Conservation (phyloP, 768 basidiomycete genomes). For the Lanmaoa pseudosensibilis region DNA sequence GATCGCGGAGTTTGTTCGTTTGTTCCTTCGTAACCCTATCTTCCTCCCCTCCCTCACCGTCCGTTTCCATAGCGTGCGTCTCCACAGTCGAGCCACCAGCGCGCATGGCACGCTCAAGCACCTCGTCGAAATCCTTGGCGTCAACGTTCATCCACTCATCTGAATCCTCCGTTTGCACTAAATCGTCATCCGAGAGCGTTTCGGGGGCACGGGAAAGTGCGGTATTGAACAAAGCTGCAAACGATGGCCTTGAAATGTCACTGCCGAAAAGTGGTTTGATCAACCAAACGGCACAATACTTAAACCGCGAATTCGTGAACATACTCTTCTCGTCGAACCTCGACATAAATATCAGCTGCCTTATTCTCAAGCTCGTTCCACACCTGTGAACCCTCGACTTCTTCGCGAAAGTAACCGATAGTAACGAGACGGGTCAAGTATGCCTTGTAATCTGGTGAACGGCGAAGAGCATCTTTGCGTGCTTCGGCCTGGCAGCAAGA, state of each 20-base stretch:
- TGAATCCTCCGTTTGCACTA: constrained; percentile 53
- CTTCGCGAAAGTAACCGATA: constrained; percentile 75
- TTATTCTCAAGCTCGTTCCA: constrained; percentile 76
- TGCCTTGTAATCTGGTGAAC: constrained; percentile 63
- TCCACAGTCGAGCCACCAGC: constrained; percentile 12
- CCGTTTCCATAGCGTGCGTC: constrained; percentile 52
- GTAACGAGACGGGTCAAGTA: constrained; percentile 68
- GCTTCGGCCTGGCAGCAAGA: constrained; percentile 51
- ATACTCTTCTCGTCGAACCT: constrained; percentile 65
- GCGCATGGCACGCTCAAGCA: constrained; percentile 50
- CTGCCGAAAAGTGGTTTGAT: constrained; percentile 31
- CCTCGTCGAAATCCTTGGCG: constrained; percentile 69
- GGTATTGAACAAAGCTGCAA: constrained; percentile 67
- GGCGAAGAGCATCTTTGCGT: constrained; percentile 63
- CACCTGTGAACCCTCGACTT: constrained; percentile 70
- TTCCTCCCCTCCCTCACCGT: constrained; percentile 30
- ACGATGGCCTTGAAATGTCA: constrained; percentile 67
- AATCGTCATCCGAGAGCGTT: constrained; percentile 15
- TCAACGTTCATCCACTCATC: constrained; percentile 90
- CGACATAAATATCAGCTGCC: constrained; percentile 67
- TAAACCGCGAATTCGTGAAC: constrained; percentile 28
- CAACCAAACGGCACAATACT: background rate
- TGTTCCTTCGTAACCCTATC: constrained; percentile 61
- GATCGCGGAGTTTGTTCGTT: constrained; percentile 64
- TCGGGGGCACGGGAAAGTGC: constrained; percentile 51